These are phyloP conservation scores for Cubamyces lactineus DNA, from an alignment of 768 basidiomycete species.

Conservation along the genomic window DNA sequence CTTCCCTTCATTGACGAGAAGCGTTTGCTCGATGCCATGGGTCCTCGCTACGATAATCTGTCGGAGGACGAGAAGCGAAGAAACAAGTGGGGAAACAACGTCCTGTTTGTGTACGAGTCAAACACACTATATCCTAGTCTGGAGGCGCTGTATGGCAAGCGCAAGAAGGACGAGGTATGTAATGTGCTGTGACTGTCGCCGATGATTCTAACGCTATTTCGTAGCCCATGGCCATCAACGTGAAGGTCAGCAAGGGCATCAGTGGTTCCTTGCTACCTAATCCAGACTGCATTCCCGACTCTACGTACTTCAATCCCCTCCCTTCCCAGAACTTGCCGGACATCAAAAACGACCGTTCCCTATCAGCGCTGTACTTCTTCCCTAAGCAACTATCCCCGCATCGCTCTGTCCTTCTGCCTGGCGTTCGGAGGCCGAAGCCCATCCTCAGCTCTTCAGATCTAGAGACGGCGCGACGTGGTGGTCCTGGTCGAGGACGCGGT, in stretches of 20 bases:
- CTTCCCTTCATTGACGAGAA: slow-evolving; percentile 93
- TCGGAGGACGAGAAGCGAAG: slow-evolving; percentile 81
- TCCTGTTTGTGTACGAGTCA: slow-evolving; percentile 81
- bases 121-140: slow-evolving; percentile 88
- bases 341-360: slow-evolving; percentile 82
- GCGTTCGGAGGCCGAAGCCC: slow-evolving; percentile 59
- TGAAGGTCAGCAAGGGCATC: slow-evolving; percentile 72
- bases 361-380: slow-evolving; percentile 89
- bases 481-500: slow-evolving; percentile 46
- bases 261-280: slow-evolving; percentile 81
- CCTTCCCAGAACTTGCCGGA: slow-evolving; percentile 64
- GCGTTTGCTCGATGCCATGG: slow-evolving; percentile 85
- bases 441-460: slow-evolving; percentile 71
- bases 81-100: slow-evolving; percentile 84
- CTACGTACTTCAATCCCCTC: slow-evolving; percentile 84
- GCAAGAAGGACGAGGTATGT: slow-evolving; percentile 76
- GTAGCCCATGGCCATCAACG: slow-evolving; percentile 77
- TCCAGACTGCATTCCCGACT: slow-evolving; percentile 88
- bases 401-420: slow-evolving; percentile 79
- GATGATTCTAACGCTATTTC: slow-evolving; percentile 13
- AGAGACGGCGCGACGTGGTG: slow-evolving; percentile 59
- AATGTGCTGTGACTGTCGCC: neutral
- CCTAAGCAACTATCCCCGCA: slow-evolving; percentile 87
- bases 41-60: slow-evolving; percentile 60
- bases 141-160: slow-evolving; percentile 88